phyloP scores from a whole-genome alignment of 495 filamentous ascomycete genomes.

The Pyrenopolyporus hunteri region DNA sequence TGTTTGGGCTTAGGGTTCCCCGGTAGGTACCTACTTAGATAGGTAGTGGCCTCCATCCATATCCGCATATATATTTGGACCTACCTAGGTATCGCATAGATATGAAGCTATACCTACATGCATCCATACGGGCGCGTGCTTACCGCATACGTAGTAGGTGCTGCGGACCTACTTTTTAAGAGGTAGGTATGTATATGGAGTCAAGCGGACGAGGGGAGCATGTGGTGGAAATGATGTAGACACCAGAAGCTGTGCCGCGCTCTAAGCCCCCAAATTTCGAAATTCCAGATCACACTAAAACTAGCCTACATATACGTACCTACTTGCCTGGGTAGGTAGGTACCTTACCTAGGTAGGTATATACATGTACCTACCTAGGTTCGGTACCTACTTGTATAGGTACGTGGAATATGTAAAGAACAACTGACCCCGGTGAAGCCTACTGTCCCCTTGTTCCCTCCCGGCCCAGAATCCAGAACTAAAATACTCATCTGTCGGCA shows the following conservation, averaged over 20 bases:
- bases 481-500: slow-evolving; percentile 10
- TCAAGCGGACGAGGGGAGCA: too few species aligned
- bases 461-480: not conserved
- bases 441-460: not conserved
- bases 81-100: too few species aligned
- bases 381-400: too few species aligned
- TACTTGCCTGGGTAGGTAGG: not conserved
- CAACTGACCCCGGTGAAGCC: not conserved
- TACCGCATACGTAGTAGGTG: slow-evolving; percentile 21
- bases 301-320: not conserved
- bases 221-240: slow-evolving; percentile 29
- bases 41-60: not conserved
- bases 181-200: not conserved
- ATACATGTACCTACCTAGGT: too few species aligned
- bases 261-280: slow-evolving; percentile 38
- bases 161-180: not conserved
- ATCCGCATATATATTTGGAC: not conserved
- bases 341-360: not conserved
- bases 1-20: too few species aligned
- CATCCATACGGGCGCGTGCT: slow-evolving; percentile 7
- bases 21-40: slow-evolving; percentile 2
- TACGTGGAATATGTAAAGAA: too few species aligned
- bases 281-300: slow-evolving; percentile 23
- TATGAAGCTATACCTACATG: slow-evolving; percentile 4
- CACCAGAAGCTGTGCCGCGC: slow-evolving; percentile 34